Evolutionary conservation across 2,329 filamentous ascomycete genomes (phyloP).

Genomic region (Penicillium glabrum): DNA sequence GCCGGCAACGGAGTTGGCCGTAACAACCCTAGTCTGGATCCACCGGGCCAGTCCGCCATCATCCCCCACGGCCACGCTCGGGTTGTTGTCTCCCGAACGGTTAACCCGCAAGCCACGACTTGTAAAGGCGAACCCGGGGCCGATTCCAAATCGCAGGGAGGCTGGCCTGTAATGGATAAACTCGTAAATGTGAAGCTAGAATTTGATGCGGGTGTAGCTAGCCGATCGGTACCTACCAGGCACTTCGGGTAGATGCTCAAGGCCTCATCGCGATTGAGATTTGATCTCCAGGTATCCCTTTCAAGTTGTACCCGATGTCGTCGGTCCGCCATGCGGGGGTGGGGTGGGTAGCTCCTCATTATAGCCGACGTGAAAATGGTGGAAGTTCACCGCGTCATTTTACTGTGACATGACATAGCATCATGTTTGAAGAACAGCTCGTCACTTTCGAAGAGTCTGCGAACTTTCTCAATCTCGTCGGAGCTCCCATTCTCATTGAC

Average conservation of each 20-base stretch:
- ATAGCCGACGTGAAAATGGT: background rate
- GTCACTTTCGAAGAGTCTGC: conserved; percentile 4
- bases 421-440: conserved; percentile 7
- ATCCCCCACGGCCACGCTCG: background rate
- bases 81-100: background rate
- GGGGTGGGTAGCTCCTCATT: background rate
- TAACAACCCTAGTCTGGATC: conserved; percentile 1
- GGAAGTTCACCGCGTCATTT: background rate
- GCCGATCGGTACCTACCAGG: background rate
- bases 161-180: no score
- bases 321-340: background rate
- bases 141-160: background rate
- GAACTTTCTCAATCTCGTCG: conserved; percentile 2
- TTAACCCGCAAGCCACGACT: no score
- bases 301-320: background rate
- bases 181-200: background rate
- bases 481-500: conserved; percentile 5
- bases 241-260: no score
- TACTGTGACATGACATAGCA: background rate
- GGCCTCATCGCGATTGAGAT: no score
- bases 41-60: background rate
- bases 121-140: background rate
- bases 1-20: conserved; percentile 10
- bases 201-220: background rate
- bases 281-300: no score